phyloP scores from a whole-genome alignment of 768 basidiomycete genomes.

The Terana coerulea region DNA sequence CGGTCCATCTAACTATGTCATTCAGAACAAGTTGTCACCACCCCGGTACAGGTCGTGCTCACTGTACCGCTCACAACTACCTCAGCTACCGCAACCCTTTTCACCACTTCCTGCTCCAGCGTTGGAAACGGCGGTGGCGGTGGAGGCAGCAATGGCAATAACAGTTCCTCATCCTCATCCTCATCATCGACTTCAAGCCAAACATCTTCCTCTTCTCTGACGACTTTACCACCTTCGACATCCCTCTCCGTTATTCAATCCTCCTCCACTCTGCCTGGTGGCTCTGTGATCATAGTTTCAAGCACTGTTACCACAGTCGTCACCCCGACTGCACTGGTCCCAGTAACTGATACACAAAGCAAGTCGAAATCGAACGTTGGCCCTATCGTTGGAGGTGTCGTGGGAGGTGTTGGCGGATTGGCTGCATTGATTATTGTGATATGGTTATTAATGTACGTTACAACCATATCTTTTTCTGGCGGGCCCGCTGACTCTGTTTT shows the following conservation, averaged over 20 bases:
- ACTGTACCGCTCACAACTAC: conserved; percentile 16
- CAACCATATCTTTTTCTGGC: neutral
- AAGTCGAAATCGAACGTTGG: conserved; percentile 12
- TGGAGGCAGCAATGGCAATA: neutral
- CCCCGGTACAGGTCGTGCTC: conserved; percentile 13
- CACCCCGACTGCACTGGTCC: conserved; percentile 10
- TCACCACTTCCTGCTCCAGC: conserved; percentile 17
- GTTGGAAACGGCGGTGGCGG: neutral
- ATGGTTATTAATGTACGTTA: conserved; percentile 16
- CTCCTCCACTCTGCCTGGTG: conserved; percentile 12
- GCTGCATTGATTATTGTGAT: conserved; percentile 11
- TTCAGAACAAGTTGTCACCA: conserved; percentile 9
- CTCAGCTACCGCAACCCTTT: conserved; percentile 17
- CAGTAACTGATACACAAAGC: neutral
- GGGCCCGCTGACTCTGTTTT: neutral
- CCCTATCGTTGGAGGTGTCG: conserved; percentile 18
- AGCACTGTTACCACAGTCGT: conserved; percentile 11
- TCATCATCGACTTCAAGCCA: neutral
- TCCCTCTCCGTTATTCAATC: conserved; percentile 14
- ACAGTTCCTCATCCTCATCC: neutral
- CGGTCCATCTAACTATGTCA: too few species aligned
- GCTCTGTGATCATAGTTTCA: conserved; percentile 12
- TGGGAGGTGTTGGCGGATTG: conserved; percentile 14
- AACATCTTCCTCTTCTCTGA: neutral
- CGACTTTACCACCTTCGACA: conserved; percentile 9